Conservation (phyloP, 179 eudicot species). For the Sideroxylon spinosum region DNA sequence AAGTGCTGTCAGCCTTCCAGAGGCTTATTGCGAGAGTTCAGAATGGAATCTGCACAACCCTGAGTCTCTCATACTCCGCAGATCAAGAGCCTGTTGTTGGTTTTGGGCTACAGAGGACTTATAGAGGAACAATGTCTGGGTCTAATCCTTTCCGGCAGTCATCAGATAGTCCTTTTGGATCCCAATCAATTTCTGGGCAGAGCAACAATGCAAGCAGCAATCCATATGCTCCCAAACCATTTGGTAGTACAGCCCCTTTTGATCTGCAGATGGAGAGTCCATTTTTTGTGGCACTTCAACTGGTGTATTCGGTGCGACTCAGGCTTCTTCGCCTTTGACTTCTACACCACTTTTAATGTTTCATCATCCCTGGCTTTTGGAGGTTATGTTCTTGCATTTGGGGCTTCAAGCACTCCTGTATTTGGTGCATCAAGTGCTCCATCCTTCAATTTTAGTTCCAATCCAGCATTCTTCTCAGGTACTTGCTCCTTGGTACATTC, state of each 20-base stretch:
- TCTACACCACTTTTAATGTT: constrained; percentile 73
- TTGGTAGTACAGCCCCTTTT: constrained; percentile 68
- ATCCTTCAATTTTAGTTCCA: too few species aligned
- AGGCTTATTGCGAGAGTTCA: not conserved
- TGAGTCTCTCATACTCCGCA: not conserved
- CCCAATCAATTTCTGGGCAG: constrained; percentile 83
- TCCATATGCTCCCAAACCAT: constrained; percentile 81
- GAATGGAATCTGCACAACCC: not conserved
- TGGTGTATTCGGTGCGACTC: constrained; percentile 80
- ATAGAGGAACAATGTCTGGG: constrained; percentile 20
- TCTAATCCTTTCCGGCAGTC: constrained; percentile 76
- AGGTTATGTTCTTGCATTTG: constrained; percentile 55
- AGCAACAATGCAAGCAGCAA: constrained; percentile 49
- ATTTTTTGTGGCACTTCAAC: constrained; percentile 87
- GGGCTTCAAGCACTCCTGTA: constrained; percentile 48
- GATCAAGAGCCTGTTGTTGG: constrained; percentile 6
- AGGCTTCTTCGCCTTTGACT: constrained; percentile 60
- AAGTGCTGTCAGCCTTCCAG: not conserved
- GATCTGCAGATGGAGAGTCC: constrained; percentile 77
- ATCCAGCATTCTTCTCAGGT: too few species aligned
- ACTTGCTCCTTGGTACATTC: too few species aligned
- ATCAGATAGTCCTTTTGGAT: constrained; percentile 68
- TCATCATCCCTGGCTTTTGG: constrained; percentile 71
- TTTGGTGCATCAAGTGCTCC: constrained; percentile 57
- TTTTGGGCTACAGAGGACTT: not conserved